Evolutionary conservation across 2,329 filamentous ascomycete genomes (phyloP), one percentile per base, ranked within the genome.

Genomic region (Alternaria sp.): DNA sequence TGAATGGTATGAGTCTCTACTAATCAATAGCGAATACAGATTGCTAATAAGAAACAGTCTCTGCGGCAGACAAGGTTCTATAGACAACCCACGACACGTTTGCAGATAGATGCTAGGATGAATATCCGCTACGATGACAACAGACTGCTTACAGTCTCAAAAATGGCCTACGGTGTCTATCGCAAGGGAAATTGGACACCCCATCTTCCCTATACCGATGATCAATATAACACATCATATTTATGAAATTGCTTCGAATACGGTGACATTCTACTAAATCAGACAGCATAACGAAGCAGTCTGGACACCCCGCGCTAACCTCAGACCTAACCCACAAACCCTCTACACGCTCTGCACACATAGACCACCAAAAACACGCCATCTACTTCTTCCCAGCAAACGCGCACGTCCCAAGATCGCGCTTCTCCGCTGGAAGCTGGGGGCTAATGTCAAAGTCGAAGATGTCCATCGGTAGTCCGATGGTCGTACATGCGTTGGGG

Each of bases 371-470:
- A 12, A 2, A 13, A 19, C 15, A 11, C n/a, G 19, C 53, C 36
- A 30, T n/a, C 47, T 43, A 21, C 40, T 72, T 73, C 47, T 67
- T 73, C 45, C 82, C 85, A 6, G 83, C 81, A 76, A 88, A 91
- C 1, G 91, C 92, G 78, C 92, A 96, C 44, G 77, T 83, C 1
- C 91, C 91, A 86, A 93, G 86, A 75, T 93, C 89, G 61, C 84
- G 79, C 82, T 88, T 88, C 75, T 87, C 83, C 3, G 86, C 87
- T 7, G 85, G 84, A 6, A 83, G 84, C 59, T 85, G 85, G 0
- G 93, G 92, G 50, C 89, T 87, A 69, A 97, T 95, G 77, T 97
- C 93, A 80, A 97, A 97, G 75, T 96, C 92, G 73, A 97, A 97
- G 57, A 97, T 96, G 81, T 97, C 94, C 85, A 97, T 93, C 1